These are phyloP conservation scores for Elongisporangium undulatum DNA, from an alignment of 352 stramenopile species.

Conservation along the genomic window DNA sequence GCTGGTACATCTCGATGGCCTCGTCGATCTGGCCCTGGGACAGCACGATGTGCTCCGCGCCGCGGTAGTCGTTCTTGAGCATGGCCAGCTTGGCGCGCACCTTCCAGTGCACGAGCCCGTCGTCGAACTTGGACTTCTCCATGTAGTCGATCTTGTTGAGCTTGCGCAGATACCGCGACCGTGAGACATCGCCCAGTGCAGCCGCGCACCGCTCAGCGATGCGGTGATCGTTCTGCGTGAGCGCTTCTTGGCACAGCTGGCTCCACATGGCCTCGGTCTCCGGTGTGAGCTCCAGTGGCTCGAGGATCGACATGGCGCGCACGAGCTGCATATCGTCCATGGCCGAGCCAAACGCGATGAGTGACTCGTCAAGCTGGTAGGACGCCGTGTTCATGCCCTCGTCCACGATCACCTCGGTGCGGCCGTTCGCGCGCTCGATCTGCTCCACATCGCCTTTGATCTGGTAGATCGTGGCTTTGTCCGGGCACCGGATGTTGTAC, in stretches of 20 bases:
- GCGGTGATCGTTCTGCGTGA: slow-evolving; percentile 84
- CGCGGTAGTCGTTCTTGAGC: slow-evolving; percentile 89
- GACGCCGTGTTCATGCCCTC: slow-evolving; percentile 92
- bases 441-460: slow-evolving; percentile 95
- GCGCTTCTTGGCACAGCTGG: slow-evolving; percentile 84
- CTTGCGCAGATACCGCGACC: slow-evolving; percentile 86
- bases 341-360: slow-evolving; percentile 93
- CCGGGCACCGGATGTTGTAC: slow-evolving; percentile 94
- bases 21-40: slow-evolving; percentile 91
- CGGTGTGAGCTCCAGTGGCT: slow-evolving; percentile 87
- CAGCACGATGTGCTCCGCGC: slow-evolving; percentile 89
- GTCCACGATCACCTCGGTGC: slow-evolving; percentile 94
- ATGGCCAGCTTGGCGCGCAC: slow-evolving; percentile 79
- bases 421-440: slow-evolving; percentile 90
- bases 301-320: slow-evolving; percentile 90
- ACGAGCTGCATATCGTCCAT: slow-evolving; percentile 91
- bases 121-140: slow-evolving; percentile 70
- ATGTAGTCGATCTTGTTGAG: slow-evolving; percentile 89
- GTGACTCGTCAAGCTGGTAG: slow-evolving; percentile 92
- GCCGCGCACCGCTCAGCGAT: slow-evolving; percentile 90
- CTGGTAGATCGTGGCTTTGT: slow-evolving; percentile 93
- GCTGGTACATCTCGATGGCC: slow-evolving; percentile 94
- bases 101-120: slow-evolving; percentile 81
- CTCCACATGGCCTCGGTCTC: slow-evolving; percentile 94
- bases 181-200: slow-evolving; percentile 88